Conservation (phyloP, 768 basidiomycete genomes). For the Lactarius hengduanensis region DNA sequence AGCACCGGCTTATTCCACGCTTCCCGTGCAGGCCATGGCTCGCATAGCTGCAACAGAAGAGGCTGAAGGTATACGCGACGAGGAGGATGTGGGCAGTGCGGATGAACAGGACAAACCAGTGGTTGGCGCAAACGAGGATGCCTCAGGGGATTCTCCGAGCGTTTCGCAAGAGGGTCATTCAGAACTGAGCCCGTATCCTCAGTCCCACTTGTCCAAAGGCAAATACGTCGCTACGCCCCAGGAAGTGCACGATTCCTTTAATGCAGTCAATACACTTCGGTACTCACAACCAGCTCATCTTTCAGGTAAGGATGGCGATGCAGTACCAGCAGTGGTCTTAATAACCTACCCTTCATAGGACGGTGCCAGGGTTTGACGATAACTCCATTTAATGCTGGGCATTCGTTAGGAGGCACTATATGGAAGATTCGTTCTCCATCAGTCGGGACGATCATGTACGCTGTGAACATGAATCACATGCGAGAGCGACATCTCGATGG, state of each 20-base stretch:
- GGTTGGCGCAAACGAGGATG: conserved; percentile 26
- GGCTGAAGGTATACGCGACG: conserved; percentile 73
- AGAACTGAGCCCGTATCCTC: conserved; percentile 30
- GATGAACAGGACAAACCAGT: conserved; percentile 4
- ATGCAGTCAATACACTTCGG: conserved; percentile 84
- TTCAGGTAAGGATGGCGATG: conserved; percentile 54
- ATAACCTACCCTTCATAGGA: conserved; percentile 39
- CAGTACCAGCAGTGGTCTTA: not conserved
- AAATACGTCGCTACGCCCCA: conserved; percentile 74
- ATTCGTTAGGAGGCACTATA: conserved; percentile 93
- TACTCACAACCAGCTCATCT: conserved; percentile 96
- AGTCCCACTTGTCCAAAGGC: conserved; percentile 35
- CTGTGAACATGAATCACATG: conserved; percentile 95
- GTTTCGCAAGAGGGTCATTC: conserved; percentile 34
- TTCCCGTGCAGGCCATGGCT: conserved; percentile 95
- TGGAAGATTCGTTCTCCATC: conserved; percentile 99
- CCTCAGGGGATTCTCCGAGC: conserved; percentile 32
- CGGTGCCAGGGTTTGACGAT: conserved; percentile 92
- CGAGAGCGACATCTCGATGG: conserved; percentile 93
- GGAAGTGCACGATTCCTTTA: conserved; percentile 92
- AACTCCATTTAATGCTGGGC: conserved; percentile 92
- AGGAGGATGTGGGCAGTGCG: conserved; percentile 53
- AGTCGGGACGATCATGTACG: conserved; percentile 92
- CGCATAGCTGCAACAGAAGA: conserved; percentile 89
- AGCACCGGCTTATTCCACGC: conserved; percentile 90